Percentiles rank a stretch among this genome's conserved stretches.
phyloP scores from a whole-genome alignment of 371 early-diverging fungal genomes.

The Choanephora cucurbitarum region DNA sequence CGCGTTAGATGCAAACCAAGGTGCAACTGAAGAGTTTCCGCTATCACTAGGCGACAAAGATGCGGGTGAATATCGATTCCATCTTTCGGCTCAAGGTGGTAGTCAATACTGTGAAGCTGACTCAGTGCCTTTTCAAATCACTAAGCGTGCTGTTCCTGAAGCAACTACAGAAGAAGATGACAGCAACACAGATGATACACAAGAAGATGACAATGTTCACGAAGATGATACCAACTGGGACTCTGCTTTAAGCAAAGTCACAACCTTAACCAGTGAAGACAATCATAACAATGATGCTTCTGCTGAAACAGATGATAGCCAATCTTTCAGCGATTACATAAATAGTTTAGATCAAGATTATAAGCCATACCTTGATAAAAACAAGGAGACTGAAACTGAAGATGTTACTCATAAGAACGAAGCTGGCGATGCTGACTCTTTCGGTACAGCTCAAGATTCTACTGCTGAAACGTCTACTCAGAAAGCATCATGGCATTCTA shows the following conservation, averaged over 20 bases:
- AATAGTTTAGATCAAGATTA: slow-evolving; percentile 34
- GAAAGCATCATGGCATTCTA: background rate
- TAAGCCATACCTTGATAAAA: slow-evolving; percentile 29
- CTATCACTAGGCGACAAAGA: slow-evolving; percentile 25
- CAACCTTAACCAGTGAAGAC: slow-evolving; percentile 10
- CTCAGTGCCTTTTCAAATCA: slow-evolving; percentile 29
- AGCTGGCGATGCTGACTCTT: slow-evolving; percentile 9
- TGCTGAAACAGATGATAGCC: background rate
- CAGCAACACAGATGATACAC: background rate
- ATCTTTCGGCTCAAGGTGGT: slow-evolving; percentile 27
- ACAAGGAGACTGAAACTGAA: slow-evolving; percentile 32
- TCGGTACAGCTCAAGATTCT: slow-evolving; percentile 22
- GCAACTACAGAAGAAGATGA: background rate
- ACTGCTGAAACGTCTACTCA: background rate
- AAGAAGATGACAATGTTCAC: slow-evolving; percentile 8
- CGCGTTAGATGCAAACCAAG: slow-evolving; percentile 29
- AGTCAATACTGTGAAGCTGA: slow-evolving; percentile 25
- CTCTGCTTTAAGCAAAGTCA: slow-evolving; percentile 18
- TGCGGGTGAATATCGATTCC: slow-evolving; percentile 36
- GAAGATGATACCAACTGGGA: slow-evolving; percentile 20
- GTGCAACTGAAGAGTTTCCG: slow-evolving; percentile 35
- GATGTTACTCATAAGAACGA: slow-evolving; percentile 42
- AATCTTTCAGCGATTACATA: slow-evolving; percentile 15
- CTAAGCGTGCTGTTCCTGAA: slow-evolving; percentile 12
- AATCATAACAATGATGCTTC: slow-evolving; percentile 5